Percentiles rank a stretch among this genome's conserved stretches.
phyloP scores from a whole-genome alignment of 805 yeast species.

The Candida maris region DNA sequence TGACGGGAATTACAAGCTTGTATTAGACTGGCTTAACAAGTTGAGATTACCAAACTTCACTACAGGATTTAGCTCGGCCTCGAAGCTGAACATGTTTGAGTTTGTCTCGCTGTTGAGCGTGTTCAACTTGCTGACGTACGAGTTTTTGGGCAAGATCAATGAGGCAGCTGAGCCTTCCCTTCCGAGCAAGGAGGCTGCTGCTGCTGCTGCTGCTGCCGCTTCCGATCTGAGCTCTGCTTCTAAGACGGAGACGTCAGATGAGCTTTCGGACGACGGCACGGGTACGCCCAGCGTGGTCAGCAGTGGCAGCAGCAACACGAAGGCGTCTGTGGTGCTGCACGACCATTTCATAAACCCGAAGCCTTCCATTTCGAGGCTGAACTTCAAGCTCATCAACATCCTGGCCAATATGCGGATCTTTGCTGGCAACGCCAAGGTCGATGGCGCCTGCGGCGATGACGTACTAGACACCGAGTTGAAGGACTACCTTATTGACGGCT shows the following conservation, averaged over 20 bases:
- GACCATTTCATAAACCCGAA: conserved; percentile 6
- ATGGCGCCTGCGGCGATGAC: conserved; percentile 10
- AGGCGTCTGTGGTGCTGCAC: conserved; percentile 1
- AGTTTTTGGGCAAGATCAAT: conserved; percentile 14
- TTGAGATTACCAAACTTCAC: conserved; percentile 25
- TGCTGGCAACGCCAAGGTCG: conserved; percentile 21
- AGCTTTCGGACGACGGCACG: conserved; percentile 1
- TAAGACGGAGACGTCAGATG: conserved; percentile 2
- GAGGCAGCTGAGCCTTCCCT: conserved; percentile 2
- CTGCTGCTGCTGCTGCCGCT: conserved; percentile 1
- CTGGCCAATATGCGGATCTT: conserved; percentile 31
- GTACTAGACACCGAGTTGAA: conserved; percentile 14
- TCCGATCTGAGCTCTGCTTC: background rate
- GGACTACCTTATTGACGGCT: conserved; percentile 23
- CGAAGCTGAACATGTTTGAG: conserved; percentile 22
- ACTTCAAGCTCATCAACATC: conserved; percentile 26
- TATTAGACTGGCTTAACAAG: conserved; percentile 23
- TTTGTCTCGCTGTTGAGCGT: conserved; percentile 26
- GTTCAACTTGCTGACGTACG: conserved; percentile 16
- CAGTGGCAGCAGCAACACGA: conserved; percentile 1
- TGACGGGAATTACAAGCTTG: conserved; percentile 10
- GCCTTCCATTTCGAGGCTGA: conserved; percentile 21
- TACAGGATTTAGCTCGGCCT: conserved; percentile 15
- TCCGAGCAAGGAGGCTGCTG: background rate
- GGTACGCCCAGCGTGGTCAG: conserved; percentile 3